Conservation (phyloP, 2,329 filamentous ascomycete genomes). For the Geosmithia morbida region DNA sequence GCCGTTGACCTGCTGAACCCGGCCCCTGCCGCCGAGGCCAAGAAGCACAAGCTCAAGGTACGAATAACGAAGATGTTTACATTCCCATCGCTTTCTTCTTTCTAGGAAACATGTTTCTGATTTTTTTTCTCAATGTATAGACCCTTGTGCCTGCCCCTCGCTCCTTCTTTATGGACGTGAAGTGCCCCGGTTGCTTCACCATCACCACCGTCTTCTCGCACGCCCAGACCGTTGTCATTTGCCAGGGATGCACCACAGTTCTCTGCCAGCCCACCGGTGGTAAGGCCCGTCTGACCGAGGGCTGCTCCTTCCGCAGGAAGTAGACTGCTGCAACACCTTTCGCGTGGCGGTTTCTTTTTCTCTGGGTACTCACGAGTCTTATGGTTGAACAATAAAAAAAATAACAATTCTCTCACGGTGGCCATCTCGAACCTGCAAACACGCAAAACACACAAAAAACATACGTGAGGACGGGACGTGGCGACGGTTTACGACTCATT, state of each 20-base stretch:
- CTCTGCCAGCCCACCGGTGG: conserved; percentile 99
- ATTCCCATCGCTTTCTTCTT: conserved; percentile 1
- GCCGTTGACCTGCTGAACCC: conserved; percentile 99
- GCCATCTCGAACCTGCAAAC: conserved; percentile 46
- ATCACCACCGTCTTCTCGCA: conserved; percentile 99
- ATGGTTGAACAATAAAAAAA: conserved; percentile 16
- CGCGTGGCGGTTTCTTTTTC: conserved; percentile 30
- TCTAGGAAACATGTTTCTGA: background rate
- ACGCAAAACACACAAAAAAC: conserved; percentile 14
- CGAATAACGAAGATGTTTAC: conserved; percentile 7
- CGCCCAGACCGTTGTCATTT: conserved; percentile 99
- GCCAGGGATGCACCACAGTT: conserved; percentile 97
- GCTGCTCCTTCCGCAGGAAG: conserved; percentile 99
- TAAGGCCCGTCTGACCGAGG: conserved; percentile 97
- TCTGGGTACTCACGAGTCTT: conserved; percentile 33
- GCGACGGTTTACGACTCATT: conserved; percentile 16
- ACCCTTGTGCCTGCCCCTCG: conserved; percentile 89
- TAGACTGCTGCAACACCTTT: conserved; percentile 40
- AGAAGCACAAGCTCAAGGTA: conserved; percentile 99
- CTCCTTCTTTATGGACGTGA: conserved; percentile 99
- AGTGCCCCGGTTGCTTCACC: conserved; percentile 99
- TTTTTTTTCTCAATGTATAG: conserved; percentile 24
- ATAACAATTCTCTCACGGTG: conserved; percentile 22
- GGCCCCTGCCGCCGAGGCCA: conserved; percentile 89
- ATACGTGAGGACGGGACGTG: conserved; percentile 22